Base-by-base conservation (phyloP, 768 basidiomycete species). In the Boletus rubescentipes region DNA sequence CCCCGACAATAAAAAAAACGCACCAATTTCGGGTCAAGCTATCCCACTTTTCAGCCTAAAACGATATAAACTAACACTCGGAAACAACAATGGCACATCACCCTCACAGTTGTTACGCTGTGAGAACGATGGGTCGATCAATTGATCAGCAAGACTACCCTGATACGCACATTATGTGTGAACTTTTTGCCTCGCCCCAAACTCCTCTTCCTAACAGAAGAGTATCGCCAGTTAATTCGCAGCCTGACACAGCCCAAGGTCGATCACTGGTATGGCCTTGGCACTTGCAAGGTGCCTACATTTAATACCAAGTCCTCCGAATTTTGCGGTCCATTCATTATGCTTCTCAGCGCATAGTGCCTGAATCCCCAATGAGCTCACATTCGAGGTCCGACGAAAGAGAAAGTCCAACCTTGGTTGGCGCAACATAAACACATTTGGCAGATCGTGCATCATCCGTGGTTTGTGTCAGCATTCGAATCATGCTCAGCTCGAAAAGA, bases 21-120 rank as follows among this genome's bases (percentile, higher is more conserved):
- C 86, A 90, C 92, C 89, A 95, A 62, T 85, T 89, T 40, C 96
- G 79, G 7, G 95, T 98, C 51, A 99, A 72, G 45, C 91, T 89
- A 61, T 98, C 96, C 89, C 93, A 95, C 72, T 99, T 99, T 72
- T 99, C 96, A 2, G 90, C 91, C 89, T 93, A 61, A 44, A 21
- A 54, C 47, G 21, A 45, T 18, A 35, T 57, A 49, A 48, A 49
- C 5, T 18, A 34, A 41, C 18, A 9, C 11, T 44, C 32, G 23
- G 36, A 34, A 23, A 43, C n/a, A 48, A 18, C 29, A 35, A 29
- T 5, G 14, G 6, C 15, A 36, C 15, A 8, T 21, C 23, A 46
- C 5, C 44, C 75, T 72, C 66, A 91, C 91, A 44, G 92, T 94
- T 20, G 91, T 90, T 43, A 94, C 81, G 51, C 88, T 91, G 55